Evolutionary conservation across 2,329 filamentous ascomycete species (phyloP).

Genomic region (Apiospora marii): DNA sequence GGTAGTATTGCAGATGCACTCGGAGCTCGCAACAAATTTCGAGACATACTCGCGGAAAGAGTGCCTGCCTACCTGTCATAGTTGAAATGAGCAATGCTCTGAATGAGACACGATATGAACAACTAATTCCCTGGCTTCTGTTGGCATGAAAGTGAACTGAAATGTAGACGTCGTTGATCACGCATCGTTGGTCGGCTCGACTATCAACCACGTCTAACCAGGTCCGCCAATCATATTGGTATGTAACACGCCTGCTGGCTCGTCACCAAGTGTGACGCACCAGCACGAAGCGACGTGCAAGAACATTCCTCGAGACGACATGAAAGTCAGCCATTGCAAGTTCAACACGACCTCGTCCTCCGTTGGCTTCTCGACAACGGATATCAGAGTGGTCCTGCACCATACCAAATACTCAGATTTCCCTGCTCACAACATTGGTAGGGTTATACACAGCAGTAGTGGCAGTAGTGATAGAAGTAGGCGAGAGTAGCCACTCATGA

Average conservation of each 20-base stretch:
- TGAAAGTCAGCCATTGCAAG: too few species aligned
- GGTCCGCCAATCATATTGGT: background rate
- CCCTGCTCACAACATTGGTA: too few species aligned
- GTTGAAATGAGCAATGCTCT: constrained; percentile 19
- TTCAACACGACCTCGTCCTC: too few species aligned
- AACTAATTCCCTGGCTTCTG: background rate
- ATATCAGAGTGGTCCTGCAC: too few species aligned
- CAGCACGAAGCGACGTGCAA: background rate
- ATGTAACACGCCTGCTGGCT: background rate
- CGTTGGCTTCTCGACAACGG: too few species aligned
- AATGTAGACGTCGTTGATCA: background rate
- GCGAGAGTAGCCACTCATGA: too few species aligned
- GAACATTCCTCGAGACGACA: background rate
- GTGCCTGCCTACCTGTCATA: constrained; percentile 16
- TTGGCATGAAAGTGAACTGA: background rate
- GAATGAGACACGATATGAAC: constrained; percentile 20
- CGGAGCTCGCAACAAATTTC: background rate
- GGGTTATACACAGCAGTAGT: too few species aligned
- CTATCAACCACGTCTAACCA: too few species aligned
- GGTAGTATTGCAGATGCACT: constrained; percentile 3
- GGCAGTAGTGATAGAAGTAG: too few species aligned
- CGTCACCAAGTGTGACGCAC: background rate
- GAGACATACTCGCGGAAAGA: constrained; percentile 9
- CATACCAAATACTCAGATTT: too few species aligned
- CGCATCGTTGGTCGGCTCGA: background rate